Conservation (phyloP, 1,139 yeast species). For the Yamadazyma dendronema region DNA sequence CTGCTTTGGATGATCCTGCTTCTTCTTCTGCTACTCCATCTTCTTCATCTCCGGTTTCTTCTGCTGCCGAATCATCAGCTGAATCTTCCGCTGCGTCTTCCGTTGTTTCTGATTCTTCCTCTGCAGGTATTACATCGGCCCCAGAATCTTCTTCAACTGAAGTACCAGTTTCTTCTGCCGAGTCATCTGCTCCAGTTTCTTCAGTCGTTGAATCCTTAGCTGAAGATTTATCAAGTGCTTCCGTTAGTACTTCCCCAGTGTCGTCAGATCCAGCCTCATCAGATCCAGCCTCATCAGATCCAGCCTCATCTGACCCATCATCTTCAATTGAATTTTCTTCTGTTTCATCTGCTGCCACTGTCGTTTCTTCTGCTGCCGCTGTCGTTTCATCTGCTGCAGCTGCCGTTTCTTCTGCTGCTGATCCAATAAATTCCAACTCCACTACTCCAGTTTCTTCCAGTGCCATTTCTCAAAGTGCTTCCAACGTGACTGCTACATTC, state of each 20-base stretch:
- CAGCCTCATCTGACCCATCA: constrained; percentile 5
- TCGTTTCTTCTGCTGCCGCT: constrained; percentile 26
- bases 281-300: no score
- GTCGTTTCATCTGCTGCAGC: constrained; percentile 17
- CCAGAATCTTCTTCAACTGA: constrained; percentile 2
- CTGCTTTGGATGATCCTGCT: constrained; percentile 2
- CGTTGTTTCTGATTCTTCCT: not conserved
- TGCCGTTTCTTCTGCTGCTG: constrained; percentile 29
- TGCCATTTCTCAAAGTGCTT: constrained; percentile 23
- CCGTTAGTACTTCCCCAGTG: no score
- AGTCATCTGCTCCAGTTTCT: not conserved
- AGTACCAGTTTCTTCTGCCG: not conserved
- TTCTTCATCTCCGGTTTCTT: not conserved
- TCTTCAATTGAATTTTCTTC: no score
- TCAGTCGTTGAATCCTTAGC: no score
- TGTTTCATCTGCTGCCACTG: constrained; percentile 16
- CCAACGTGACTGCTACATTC: not conserved
- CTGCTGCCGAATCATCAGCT: constrained; percentile 4
- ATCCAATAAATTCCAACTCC: constrained; percentile 4
- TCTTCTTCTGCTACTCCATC: constrained; percentile 6
- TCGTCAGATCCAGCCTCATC: no score
- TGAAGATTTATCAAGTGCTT: no score
- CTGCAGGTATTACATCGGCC: constrained; percentile 4
- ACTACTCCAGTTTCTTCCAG: constrained; percentile 23
- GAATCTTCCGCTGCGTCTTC: constrained; percentile 5